phyloP scores from a whole-genome alignment of 116 monocot genomes.

The Zostera marina region DNA sequence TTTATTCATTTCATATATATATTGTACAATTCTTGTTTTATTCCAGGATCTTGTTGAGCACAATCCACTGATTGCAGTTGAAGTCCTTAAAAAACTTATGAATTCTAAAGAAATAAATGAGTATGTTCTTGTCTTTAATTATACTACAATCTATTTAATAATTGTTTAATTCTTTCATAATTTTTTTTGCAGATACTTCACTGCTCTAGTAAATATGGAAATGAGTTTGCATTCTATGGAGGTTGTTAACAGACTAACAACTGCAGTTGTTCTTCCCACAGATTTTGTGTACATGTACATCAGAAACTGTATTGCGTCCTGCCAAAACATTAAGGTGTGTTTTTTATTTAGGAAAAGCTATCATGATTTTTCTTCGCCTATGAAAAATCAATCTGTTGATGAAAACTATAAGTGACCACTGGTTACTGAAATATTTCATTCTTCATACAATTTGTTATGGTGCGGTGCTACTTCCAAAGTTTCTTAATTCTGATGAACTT shows the following conservation, averaged over 20 bases:
- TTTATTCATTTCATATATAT: background rate
- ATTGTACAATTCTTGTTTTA: background rate
- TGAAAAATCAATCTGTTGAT: background rate
- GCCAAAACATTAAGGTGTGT: conserved; percentile 75
- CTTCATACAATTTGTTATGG: too few relatives aligned
- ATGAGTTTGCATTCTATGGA: conserved; percentile 97
- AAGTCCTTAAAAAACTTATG: conserved; percentile 26
- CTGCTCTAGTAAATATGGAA: conserved; percentile 87
- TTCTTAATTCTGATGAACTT: too few relatives aligned
- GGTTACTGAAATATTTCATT: too few relatives aligned
- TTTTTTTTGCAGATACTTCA: conserved; percentile 44
- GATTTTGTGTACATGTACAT: conserved; percentile 92
- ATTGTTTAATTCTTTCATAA: background rate
- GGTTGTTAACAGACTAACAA: conserved; percentile 91
- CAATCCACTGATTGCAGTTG: conserved; percentile 88
- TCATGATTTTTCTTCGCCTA: background rate
- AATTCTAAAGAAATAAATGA: conserved; percentile 21
- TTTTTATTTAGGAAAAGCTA: background rate
- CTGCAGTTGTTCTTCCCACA: conserved; percentile 72
- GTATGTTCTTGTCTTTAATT: conserved; percentile 2
- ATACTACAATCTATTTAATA: background rate
- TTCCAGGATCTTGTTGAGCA: conserved; percentile 88
- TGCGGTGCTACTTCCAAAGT: too few relatives aligned
- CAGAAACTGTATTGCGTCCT: conserved; percentile 57
- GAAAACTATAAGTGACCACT: too few relatives aligned